Evolutionary conservation across 305 asterid genomes (phyloP).

Genomic region (Fraxinus angustifolia): DNA sequence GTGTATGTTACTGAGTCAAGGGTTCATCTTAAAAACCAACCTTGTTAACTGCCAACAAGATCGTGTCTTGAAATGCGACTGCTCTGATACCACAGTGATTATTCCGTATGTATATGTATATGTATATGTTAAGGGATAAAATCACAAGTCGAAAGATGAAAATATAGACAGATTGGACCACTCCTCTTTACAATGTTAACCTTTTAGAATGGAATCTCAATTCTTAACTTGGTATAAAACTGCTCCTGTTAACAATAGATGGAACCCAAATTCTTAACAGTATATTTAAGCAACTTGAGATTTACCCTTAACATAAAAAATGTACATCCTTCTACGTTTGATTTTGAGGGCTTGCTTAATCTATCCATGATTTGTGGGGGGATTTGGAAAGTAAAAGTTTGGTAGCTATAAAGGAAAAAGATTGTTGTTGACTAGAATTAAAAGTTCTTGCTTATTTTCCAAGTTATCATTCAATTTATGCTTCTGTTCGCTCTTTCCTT

Average conservation of each 20-base stretch:
- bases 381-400: neutral
- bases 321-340: neutral
- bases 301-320: neutral
- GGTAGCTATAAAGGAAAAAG: neutral
- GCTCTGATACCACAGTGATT: neutral
- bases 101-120: neutral
- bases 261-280: neutral
- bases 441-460: conserved; percentile 13
- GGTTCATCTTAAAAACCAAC: neutral
- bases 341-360: neutral
- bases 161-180: neutral
- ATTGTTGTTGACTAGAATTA: conserved; percentile 8
- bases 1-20: neutral
- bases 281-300: neutral
- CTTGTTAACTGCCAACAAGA: neutral
- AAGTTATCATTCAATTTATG: conserved; percentile 9
- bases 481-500: neutral
- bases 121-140: too few relatives aligned
- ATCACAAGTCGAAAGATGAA: neutral
- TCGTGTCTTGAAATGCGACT: neutral
- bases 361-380: neutral
- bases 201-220: neutral
- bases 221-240: neutral
- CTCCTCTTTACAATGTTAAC: neutral
- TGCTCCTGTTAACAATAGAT: neutral